A percentile compares a stretch with the other conserved stretches of the same genome.
Evolutionary conservation across 2,329 filamentous ascomycete species (phyloP).

Genomic region (Amesomyces nigricolor): DNA sequence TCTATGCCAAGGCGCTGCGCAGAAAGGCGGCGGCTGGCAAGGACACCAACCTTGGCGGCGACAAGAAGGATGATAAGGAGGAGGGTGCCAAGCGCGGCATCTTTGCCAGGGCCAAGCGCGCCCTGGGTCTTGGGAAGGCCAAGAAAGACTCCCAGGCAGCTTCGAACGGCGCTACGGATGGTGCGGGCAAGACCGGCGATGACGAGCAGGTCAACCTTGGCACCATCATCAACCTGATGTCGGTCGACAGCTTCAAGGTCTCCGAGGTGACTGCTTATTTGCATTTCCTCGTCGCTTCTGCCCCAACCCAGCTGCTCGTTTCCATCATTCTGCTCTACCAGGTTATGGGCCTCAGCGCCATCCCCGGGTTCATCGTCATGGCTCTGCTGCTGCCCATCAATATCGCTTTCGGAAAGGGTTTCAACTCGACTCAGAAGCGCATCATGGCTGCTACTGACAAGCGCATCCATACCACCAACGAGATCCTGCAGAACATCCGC

Average conservation of each 20-base stretch:
- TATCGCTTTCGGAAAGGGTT: conserved; percentile 78
- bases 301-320: conserved; percentile 80
- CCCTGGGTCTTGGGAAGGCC: conserved; percentile 55
- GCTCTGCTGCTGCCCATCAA: conserved; percentile 82
- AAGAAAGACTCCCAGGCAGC: conserved; percentile 38
- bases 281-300: conserved; percentile 89
- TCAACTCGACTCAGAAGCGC: conserved; percentile 78
- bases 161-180: conserved; percentile 32
- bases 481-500: conserved; percentile 92
- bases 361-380: conserved; percentile 91
- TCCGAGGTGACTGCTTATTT: conserved; percentile 91
- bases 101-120: conserved; percentile 47
- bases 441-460: conserved; percentile 94
- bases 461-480: conserved; percentile 92
- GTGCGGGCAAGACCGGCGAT: conserved; percentile 34
- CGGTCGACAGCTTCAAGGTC: conserved; percentile 98
- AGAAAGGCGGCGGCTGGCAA: conserved; percentile 77
- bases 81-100: conserved; percentile 37
- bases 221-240: conserved; percentile 99
- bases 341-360: conserved; percentile 86
- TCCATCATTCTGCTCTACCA: conserved; percentile 78
- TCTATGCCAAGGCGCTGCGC: conserved; percentile 91
- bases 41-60: conserved; percentile 65
- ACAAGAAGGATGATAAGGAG: conserved; percentile 33
- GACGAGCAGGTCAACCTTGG: conserved; percentile 84